Evolutionary conservation across 2,329 filamentous ascomycete genomes (phyloP).

Genomic region (Cytospora piceae): DNA sequence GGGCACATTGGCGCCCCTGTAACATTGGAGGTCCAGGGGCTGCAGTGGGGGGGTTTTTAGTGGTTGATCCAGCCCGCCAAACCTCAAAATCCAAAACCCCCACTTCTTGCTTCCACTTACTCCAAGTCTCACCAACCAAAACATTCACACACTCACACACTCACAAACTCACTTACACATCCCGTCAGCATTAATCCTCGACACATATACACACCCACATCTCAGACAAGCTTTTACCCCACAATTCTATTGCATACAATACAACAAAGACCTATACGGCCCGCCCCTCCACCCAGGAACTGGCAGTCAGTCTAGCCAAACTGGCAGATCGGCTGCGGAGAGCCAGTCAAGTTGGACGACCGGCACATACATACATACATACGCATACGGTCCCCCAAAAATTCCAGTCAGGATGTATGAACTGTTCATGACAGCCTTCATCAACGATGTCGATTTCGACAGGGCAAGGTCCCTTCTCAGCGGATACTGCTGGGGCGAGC

Average conservation of each 20-base stretch:
- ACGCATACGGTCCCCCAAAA: not conserved
- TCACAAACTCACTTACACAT: not conserved
- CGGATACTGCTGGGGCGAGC: constrained; percentile 60
- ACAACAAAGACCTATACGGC: not conserved
- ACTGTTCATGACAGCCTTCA: constrained; percentile 59
- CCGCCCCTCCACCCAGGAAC: not conserved
- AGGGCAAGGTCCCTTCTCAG: constrained; percentile 57
- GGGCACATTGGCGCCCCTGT: constrained; percentile 1
- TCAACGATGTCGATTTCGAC: constrained; percentile 54
- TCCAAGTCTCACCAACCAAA: not conserved
- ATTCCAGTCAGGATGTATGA: constrained; percentile 53
- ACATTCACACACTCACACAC: not conserved
- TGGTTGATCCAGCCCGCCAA: not conserved
- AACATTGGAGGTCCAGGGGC: not conserved
- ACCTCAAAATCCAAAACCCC: not conserved
- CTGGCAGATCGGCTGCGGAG: too few species aligned
- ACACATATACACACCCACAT: not conserved
- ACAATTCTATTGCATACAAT: not conserved
- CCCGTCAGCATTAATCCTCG: too few species aligned
- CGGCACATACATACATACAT: not conserved
- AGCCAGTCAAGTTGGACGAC: not conserved
- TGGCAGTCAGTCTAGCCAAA: not conserved
- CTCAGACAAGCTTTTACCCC: not conserved
- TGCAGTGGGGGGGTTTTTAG: not conserved
- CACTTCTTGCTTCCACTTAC: not conserved